A percentile compares a stretch with the other conserved stretches of the same genome.
These are phyloP conservation scores for Fragosphaeria purpurea DNA, from an alignment of 2,329 filamentous ascomycete genomes.

Conservation along the genomic window DNA sequence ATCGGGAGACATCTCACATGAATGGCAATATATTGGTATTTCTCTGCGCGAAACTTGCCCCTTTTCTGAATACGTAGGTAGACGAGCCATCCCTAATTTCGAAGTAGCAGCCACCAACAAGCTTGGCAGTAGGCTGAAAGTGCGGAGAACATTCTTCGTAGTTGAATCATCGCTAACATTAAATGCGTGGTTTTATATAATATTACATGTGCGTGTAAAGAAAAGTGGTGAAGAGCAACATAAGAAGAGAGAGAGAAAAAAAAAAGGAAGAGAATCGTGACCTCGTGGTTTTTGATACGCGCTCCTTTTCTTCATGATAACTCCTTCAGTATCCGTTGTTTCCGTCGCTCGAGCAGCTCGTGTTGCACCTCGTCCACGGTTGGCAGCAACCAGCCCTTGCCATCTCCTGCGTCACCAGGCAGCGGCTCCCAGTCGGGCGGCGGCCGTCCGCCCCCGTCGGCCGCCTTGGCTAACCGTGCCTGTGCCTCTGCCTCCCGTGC, in stretches of 20 bases:
- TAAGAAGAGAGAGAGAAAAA: background rate
- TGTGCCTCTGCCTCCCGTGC: conserved; percentile 74
- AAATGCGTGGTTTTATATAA: too few relatives aligned
- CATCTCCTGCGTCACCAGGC: conserved; percentile 80
- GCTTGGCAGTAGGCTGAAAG: too few relatives aligned
- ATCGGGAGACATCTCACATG: too few relatives aligned
- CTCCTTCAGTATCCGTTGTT: conserved; percentile 76
- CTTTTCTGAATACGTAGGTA: too few relatives aligned
- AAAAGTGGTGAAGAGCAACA: background rate
- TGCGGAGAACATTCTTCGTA: too few relatives aligned
- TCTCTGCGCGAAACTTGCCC: too few relatives aligned
- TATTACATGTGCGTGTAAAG: background rate
- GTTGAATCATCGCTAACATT: too few relatives aligned
- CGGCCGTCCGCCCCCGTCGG: conserved; percentile 38
- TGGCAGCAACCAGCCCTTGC: conserved; percentile 71
- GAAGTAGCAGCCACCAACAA: too few relatives aligned
- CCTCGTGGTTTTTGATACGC: too few relatives aligned
- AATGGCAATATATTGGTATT: too few relatives aligned
- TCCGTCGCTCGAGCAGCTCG: conserved; percentile 78
- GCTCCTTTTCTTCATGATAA: background rate
- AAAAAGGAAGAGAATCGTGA: background rate
- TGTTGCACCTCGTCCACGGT: conserved; percentile 88
- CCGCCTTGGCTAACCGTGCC: conserved; percentile 52
- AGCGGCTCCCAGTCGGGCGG: conserved; percentile 72
- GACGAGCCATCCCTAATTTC: too few relatives aligned